Conservation (phyloP, 768 basidiomycete genomes). For the Trametes meyenii region DNA sequence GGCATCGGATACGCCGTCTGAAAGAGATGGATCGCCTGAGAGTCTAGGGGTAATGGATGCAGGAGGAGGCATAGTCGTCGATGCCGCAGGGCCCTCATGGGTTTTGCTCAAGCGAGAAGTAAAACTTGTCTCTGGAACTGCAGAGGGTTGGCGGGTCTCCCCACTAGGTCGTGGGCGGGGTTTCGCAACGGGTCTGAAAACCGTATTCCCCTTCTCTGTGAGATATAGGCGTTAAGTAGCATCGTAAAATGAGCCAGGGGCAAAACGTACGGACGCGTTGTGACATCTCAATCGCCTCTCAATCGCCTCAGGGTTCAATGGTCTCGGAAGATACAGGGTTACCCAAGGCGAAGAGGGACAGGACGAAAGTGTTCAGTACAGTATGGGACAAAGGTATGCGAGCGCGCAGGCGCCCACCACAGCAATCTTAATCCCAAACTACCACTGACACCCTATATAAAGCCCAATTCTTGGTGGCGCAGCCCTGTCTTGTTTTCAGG, state of each 20-base stretch:
- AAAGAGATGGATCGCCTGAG: background rate
- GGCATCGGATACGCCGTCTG: background rate
- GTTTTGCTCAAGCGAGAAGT: slow-evolving; percentile 2
- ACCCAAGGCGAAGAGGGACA: background rate
- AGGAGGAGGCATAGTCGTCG: slow-evolving; percentile 23
- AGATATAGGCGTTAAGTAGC: slow-evolving; percentile 2
- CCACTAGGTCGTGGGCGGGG: slow-evolving; percentile 46
- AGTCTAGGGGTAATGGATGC: slow-evolving; percentile 6
- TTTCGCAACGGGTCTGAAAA: slow-evolving; percentile 71
- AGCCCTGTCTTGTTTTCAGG: background rate
- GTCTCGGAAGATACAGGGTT: no score
- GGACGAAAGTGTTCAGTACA: no score
- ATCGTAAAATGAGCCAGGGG: background rate
- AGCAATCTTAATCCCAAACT: no score
- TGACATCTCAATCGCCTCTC: slow-evolving; percentile 36
- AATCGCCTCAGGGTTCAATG: background rate
- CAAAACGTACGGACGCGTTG: slow-evolving; percentile 61
- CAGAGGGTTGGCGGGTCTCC: slow-evolving; percentile 31
- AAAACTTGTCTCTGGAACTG: slow-evolving; percentile 22
- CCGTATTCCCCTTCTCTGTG: slow-evolving; percentile 69
- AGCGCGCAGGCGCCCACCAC: background rate
- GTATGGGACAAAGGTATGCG: background rate
- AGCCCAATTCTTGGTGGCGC: background rate
- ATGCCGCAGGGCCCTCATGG: background rate
- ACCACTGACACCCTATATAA: no score